Conservation (phyloP, 305 asterid genomes). For the Fraxinus ornus region DNA sequence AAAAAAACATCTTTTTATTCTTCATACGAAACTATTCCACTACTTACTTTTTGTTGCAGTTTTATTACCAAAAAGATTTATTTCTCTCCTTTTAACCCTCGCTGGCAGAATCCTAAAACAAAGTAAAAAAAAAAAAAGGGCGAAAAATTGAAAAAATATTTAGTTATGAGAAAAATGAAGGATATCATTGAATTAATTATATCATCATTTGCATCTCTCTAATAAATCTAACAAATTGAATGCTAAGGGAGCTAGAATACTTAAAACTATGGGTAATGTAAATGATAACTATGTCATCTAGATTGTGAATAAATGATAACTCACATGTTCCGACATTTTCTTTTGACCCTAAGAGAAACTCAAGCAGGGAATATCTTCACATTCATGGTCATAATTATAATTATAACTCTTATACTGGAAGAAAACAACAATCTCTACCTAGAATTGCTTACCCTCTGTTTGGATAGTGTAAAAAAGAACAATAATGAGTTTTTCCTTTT, state of each 20-base stretch:
- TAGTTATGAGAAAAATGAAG: neutral
- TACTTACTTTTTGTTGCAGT: neutral
- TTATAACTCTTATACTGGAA: neutral
- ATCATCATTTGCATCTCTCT: neutral
- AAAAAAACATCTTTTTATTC: too few relatives aligned
- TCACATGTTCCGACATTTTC: neutral
- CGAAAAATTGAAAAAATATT: too few relatives aligned
- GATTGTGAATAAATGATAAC: neutral
- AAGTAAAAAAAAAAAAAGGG: neutral
- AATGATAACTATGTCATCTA: neutral
- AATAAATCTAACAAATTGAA: neutral
- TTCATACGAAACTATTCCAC: neutral
- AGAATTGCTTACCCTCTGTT: neutral
- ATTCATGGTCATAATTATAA: neutral
- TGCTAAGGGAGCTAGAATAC: neutral
- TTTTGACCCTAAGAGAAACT: neutral
- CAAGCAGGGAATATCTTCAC: neutral
- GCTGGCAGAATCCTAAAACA: neutral
- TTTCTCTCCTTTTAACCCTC: neutral
- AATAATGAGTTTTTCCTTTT: neutral
- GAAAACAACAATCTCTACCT: neutral
- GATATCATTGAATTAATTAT: neutral
- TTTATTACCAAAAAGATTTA: neutral
- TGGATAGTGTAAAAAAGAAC: neutral
- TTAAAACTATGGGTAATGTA: neutral